These are phyloP conservation scores for Hypoxylon sp. DNA, from an alignment of 2,329 filamentous ascomycete species.

Conservation along the genomic window DNA sequence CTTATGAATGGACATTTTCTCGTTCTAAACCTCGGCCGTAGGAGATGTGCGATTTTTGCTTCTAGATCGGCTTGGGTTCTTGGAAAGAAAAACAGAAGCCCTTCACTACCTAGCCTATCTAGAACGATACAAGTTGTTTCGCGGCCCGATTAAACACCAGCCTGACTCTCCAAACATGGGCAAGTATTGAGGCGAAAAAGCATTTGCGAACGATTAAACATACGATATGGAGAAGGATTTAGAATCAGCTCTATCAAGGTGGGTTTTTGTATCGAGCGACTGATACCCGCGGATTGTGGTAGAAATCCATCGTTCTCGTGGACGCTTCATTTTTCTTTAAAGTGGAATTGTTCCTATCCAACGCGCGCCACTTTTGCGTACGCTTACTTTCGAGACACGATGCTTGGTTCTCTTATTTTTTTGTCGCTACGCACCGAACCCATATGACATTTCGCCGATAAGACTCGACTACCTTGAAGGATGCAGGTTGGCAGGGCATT, in stretches of 20 bases:
- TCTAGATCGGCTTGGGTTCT: constrained; percentile 21
- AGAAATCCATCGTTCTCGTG: constrained; percentile 22
- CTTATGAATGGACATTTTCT: constrained; percentile 37
- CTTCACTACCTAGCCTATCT: constrained; percentile 3
- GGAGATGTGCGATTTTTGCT: constrained; percentile 41
- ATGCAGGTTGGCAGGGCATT: constrained; percentile 14
- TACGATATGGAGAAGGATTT: constrained; percentile 17
- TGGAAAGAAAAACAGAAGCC: constrained; percentile 13
- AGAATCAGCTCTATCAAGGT: constrained; percentile 4
- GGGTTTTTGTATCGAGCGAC: constrained; percentile 7
- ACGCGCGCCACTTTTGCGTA: background rate
- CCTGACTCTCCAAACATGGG: constrained; percentile 8
- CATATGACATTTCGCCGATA: constrained; percentile 8
- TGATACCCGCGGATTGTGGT: constrained; percentile 14
- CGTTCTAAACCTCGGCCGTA: constrained; percentile 26
- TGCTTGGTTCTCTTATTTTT: background rate
- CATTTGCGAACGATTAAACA: constrained; percentile 18
- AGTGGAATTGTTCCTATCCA: constrained; percentile 15
- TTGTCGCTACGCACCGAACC: background rate
- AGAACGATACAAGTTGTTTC: constrained; percentile 4
- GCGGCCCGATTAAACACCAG: constrained; percentile 29
- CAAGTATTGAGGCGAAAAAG: constrained; percentile 10
- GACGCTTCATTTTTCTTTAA: constrained; percentile 19
- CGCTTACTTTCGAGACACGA: background rate
- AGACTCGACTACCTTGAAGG: constrained; percentile 6